phyloP scores from a whole-genome alignment of 1,284 basidiomycete genomes.

The Papiliotrema fonsecae region DNA sequence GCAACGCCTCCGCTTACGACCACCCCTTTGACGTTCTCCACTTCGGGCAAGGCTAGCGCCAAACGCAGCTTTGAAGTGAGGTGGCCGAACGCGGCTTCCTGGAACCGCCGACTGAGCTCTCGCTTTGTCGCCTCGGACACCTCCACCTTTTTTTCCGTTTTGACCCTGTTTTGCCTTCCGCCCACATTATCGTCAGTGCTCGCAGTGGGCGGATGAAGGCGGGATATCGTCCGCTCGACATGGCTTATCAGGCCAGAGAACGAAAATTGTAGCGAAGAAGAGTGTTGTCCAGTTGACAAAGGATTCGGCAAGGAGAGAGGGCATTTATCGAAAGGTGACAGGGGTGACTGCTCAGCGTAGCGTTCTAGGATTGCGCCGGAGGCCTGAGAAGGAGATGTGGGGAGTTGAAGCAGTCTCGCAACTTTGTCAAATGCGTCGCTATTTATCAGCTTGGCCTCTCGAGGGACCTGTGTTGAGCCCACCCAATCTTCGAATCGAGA shows the following conservation, averaged over 20 bases:
- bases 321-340: constrained; percentile 24
- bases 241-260: constrained; percentile 68
- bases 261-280: constrained; percentile 59
- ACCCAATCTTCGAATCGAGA: constrained; percentile 68
- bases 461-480: constrained; percentile 6
- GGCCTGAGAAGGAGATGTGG: constrained; percentile 56
- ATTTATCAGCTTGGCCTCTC: constrained; percentile 5
- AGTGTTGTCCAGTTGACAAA: constrained; percentile 41
- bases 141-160: background rate
- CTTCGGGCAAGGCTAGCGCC: constrained; percentile 48
- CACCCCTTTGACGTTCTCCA: constrained; percentile 53
- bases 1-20: constrained; percentile 89
- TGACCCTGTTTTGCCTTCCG: background rate
- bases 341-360: constrained; percentile 48
- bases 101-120: constrained; percentile 64
- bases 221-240: constrained; percentile 39
- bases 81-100: constrained; percentile 64
- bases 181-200: background rate
- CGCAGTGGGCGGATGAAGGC: background rate
- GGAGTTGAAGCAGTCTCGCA: constrained; percentile 61
- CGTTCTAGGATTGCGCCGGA: constrained; percentile 73
- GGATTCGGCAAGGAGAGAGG: constrained; percentile 54
- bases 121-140: constrained; percentile 21
- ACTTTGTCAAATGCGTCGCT: constrained; percentile 74
- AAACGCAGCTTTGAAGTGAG: constrained; percentile 67